Base-by-base conservation (phyloP, 2,329 filamentous ascomycete species). In the Alternaria infectoria region DNA sequence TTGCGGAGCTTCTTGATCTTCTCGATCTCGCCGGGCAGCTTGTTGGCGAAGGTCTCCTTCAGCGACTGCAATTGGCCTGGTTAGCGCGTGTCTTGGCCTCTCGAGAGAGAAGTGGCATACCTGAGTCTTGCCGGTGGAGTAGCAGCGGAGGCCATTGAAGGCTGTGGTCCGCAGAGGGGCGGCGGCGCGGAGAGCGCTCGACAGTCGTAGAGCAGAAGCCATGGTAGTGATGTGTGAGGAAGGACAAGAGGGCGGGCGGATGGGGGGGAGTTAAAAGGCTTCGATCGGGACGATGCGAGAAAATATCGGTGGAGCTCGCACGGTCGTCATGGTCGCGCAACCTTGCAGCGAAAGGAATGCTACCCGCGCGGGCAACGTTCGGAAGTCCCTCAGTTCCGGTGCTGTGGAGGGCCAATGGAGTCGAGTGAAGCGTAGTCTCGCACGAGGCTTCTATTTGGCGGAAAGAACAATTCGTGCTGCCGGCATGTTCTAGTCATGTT, bases 1-100 rank as follows among this genome's bases (percentile, higher is more conserved):
- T 97, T 97, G 83, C 93, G 90, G 79, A 99, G 90, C 83, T 93
- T 90, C 93, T 99, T 99, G 87, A 99, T 93, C 89, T 98, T 93
- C 86, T 99, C 96, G 81, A 97, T 91, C 89, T 98, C 96, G 82
- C 90, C 93, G 76, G 96, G 96, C 69, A 99, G 88, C 80, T 95
- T 91, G 83, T 96, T 94, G 81, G 95, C 95, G 83, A 99, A 98
- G 81, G 93, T 95, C 83, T 99, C 96, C 88, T 99, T 99, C 81
- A 99, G 86, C 75, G 93, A 93, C 96, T 99, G 76, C 62, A 75
- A 59, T 70, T 70, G 55, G 51, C 26, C 54, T 19, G n/a, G 64
- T 76, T 58, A 77, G 81, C 69, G 73, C 70, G 60, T 63, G 65
- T 54, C 50, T 45, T 57, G 17, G 62, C 28, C 44, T 65, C 15